Evolutionary conservation across 352 stramenopile species (phyloP).

Genomic region (Pythium myriotylum): DNA sequence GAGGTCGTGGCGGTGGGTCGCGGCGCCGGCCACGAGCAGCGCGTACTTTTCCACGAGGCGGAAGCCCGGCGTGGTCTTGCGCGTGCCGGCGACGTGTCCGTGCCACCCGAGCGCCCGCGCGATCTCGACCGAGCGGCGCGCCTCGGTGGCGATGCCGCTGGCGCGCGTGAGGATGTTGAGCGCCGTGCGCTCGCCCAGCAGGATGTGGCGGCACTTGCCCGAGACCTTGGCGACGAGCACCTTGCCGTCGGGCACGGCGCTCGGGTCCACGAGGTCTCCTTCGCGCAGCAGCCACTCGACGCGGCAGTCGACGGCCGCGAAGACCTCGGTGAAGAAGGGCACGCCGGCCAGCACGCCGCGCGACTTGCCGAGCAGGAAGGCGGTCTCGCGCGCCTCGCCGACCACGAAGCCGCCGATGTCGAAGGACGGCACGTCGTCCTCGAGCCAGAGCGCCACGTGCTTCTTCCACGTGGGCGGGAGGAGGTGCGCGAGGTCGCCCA

Average conservation of each 20-base stretch:
- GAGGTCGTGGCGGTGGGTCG: constrained; percentile 95
- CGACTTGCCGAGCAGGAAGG: constrained; percentile 93
- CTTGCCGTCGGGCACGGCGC: constrained; percentile 63
- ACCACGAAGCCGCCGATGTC: constrained; percentile 99
- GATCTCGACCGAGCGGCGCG: constrained; percentile 63
- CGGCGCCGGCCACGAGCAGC: constrained; percentile 94
- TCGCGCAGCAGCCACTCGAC: constrained; percentile 92
- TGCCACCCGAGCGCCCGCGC: constrained; percentile 83
- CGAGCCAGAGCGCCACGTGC: constrained; percentile 92
- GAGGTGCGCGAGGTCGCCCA: constrained; percentile 60
- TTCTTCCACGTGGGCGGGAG: constrained; percentile 84
- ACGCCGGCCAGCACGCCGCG: constrained; percentile 93
- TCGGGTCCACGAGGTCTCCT: constrained; percentile 54
- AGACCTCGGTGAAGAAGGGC: constrained; percentile 96
- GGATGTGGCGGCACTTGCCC: constrained; percentile 93
- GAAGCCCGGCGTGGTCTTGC: constrained; percentile 99
- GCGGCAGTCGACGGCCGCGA: constrained; percentile 88
- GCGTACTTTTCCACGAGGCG: constrained; percentile 99
- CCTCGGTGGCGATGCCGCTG: constrained; percentile 94
- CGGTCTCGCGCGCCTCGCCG: constrained; percentile 84
- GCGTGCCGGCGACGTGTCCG: constrained; percentile 95
- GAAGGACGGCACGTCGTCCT: constrained; percentile 96
- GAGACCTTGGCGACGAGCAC: constrained; percentile 93
- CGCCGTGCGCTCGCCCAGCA: constrained; percentile 96
- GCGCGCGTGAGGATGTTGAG: constrained; percentile 97